Conservation (phyloP, 495 filamentous ascomycete species). For the Aspergillus hancockii region DNA sequence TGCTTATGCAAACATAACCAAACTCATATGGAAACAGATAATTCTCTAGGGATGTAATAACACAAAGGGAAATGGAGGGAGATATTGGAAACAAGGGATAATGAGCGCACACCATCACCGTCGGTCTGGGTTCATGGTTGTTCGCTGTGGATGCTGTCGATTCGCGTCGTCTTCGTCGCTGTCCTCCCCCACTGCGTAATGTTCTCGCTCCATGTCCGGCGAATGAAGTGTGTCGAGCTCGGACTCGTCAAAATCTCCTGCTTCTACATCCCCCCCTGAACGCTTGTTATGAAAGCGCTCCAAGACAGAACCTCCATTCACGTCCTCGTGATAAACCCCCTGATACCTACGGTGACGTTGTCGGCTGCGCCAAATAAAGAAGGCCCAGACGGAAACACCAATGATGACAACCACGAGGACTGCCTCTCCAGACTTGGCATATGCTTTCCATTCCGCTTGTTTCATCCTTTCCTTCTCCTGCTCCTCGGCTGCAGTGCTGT, state of each 20-base stretch:
- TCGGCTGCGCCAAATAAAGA: conserved; percentile 80
- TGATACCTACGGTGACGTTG: conserved; percentile 51
- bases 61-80: conserved; percentile 4
- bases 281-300: conserved; percentile 51
- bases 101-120: conserved; percentile 14
- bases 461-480: conserved; percentile 75
- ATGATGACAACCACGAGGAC: conserved; percentile 84
- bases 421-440: conserved; percentile 87
- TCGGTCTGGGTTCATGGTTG: conserved; percentile 4
- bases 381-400: conserved; percentile 76
- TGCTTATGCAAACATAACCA: conserved; percentile 1
- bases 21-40: conserved; percentile 5
- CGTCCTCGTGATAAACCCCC: conserved; percentile 38
- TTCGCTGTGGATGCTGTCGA: conserved; percentile 14
- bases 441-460: conserved; percentile 87
- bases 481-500: conserved; percentile 71
- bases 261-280: conserved; percentile 66
- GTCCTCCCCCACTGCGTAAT: conserved; percentile 45
- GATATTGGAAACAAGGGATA: conserved; percentile 1
- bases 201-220: conserved; percentile 37
- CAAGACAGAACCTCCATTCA: conserved; percentile 34
- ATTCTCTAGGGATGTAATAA: not conserved
- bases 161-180: conserved; percentile 41
- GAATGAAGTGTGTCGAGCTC: conserved; percentile 76
- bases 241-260: conserved; percentile 85